Base-by-base conservation (phyloP, 2,329 filamentous ascomycete species). In the Colletotrichum sublineola region DNA sequence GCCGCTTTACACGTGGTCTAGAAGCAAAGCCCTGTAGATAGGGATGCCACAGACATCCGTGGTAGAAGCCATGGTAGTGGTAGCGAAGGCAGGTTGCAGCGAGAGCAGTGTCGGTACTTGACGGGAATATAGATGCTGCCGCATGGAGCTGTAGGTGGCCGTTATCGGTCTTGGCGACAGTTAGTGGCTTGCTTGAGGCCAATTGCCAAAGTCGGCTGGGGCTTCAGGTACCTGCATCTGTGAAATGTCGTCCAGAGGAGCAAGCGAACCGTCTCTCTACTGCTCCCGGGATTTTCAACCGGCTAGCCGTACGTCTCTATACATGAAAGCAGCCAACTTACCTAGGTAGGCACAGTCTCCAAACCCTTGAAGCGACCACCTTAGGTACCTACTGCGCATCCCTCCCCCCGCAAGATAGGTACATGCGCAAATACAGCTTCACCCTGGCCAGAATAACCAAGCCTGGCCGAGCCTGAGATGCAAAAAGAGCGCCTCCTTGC, bases 141-240 rank as follows among this genome's bases (percentile, higher is more conserved):
- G 33, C 60, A 63, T 29, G 46, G 33, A n/a, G 12, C 46, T 38
- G 31, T 29, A 48, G n/a, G 60, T 48, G 46, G 60, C 60, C 60
- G 50, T 65, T 56, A 14, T n/a, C 29, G 31, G 29, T 36, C 38
- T 57, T 8, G n/a, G 31, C 58, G 57, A 48, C 36, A 58, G 57
- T 24, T 44, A 31, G 50, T 55, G 40, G 50, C 48, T 55, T 38
- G 31, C 9, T 55, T 29, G 33, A 55, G n/a, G n/a, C 53, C 48
- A 48, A n/a, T 11, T 14, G 31, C 42, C 15, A 24, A 63, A 68
- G 50, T 44, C 31, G 46, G n/a, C 20, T 24, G 33, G 20, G 38
- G 18, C 2, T 12, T 20, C 31, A 68, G 44, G 52, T 68, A 68
- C 53, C 64, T 71, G 68, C 57, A 48, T 60, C 58, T 38, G 63